Base-by-base conservation (phyloP, 164 flowering plant genomes). In the Sedum album region DNA sequence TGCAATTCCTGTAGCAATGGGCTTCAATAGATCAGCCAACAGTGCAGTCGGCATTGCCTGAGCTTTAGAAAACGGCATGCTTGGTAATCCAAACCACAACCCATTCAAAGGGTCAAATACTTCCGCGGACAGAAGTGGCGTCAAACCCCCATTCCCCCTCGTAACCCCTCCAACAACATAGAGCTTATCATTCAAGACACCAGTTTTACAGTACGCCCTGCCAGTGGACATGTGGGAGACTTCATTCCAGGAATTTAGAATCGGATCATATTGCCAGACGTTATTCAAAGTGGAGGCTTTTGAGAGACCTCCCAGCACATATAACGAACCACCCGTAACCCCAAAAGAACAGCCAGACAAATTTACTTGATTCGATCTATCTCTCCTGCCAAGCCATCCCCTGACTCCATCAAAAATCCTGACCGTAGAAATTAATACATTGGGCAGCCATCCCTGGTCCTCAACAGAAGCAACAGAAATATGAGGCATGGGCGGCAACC, bases 1-100 rank as follows among this genome's bases (percentile, higher is more conserved):
- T 42, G 96, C 84, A 88, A 89, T 82, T 57, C 97, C 96, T 2
- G 97, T 92, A 8, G 96, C 96, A 65, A 92, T 92, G 5, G 97
- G 97, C 81, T 88, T 89, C 26, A 92, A 80, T 78, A 88, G 70
- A 72, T 87, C 91, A 38, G 91, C 84, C 69, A 88, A 70, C 66
- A 86, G 83, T 33, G 91, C 92, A 63, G 88, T 84, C 14, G 96
- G 97, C 31, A 87, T 66, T 60, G 80, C 73, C 73, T 86, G 97
- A 68, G 96, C 92, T 76, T 74, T 89, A 44, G 91, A 78, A 71
- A 89, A 89, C 26, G 97, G 91, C 97, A 92, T 92, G 80, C 88
- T 89, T n/a, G 96, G 94, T 66, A 89, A 71, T 67, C 82, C 72
- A 9, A 90, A 75, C 96, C 96, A 92, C 49, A 68, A 1, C 26